A percentile compares a stretch with the other conserved stretches of the same genome.
These are phyloP conservation scores for Chaetomiaceae sp. DNA, from an alignment of 2,329 filamentous ascomycete genomes.

Conservation along the genomic window DNA sequence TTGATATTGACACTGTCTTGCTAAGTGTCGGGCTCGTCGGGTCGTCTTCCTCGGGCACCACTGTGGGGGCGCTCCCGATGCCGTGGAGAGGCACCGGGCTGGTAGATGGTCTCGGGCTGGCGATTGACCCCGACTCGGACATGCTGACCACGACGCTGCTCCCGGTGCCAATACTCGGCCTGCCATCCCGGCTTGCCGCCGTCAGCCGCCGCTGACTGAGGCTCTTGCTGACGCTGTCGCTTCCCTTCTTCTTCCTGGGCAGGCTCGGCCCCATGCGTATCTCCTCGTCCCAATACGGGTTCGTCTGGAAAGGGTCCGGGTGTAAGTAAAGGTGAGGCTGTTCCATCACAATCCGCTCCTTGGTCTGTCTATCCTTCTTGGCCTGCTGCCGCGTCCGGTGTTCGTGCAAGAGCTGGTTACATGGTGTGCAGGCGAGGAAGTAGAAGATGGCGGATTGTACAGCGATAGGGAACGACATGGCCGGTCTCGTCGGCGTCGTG, in stretches of 20 bases:
- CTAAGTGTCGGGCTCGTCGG: slow-evolving; percentile 36
- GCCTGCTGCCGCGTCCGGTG: slow-evolving; percentile 68
- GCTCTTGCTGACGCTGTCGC: slow-evolving; percentile 44
- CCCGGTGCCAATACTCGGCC: slow-evolving; percentile 34
- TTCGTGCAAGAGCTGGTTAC: slow-evolving; percentile 64
- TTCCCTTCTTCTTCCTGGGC: slow-evolving; percentile 53
- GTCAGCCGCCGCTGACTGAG: slow-evolving; percentile 56
- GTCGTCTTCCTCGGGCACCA: slow-evolving; percentile 44
- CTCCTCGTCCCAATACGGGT: slow-evolving; percentile 84
- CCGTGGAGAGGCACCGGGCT: slow-evolving; percentile 28
- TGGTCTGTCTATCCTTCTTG: slow-evolving; percentile 60
- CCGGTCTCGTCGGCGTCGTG: slow-evolving; percentile 3
- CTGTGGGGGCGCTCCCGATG: slow-evolving; percentile 39
- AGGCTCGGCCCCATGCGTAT: slow-evolving; percentile 75
- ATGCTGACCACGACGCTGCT: slow-evolving; percentile 36
- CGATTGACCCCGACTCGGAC: slow-evolving; percentile 21
- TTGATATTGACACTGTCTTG: slow-evolving; percentile 33
- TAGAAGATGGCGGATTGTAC: slow-evolving; percentile 76
- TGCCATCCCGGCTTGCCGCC: slow-evolving; percentile 48
- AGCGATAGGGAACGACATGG: slow-evolving; percentile 52
- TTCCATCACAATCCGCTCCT: slow-evolving; percentile 59
- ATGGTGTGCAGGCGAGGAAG: slow-evolving; percentile 72
- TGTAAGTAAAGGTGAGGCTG: slow-evolving; percentile 73
- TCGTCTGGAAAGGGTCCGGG: slow-evolving; percentile 77
- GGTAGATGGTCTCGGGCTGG: slow-evolving; percentile 23